Base-by-base conservation (phyloP, 148 eudicot genomes). In the Nepenthes mirabilis region DNA sequence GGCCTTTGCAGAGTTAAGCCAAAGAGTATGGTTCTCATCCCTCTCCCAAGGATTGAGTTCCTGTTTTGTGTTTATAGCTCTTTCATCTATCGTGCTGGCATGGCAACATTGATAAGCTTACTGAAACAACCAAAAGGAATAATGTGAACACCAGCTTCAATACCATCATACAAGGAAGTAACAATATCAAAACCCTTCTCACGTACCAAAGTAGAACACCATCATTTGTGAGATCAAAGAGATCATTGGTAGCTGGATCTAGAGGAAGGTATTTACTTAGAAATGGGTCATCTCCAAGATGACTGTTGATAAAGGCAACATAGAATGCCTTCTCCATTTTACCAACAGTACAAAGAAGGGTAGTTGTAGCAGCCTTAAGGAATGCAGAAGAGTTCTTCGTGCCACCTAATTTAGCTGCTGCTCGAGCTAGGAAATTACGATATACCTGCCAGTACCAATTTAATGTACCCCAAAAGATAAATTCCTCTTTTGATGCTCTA, bases 1-100 rank as follows among this genome's bases (percentile, higher is more conserved):
- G 63, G 99, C 99, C 73, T 93, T 93, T 11, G 99, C 99, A 33
- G 99, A 93, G 77, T 93, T 93, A 52, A 93, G 95, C 64, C 99
- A 93, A 23, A 93, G 91, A 54, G 96, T 91, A 53, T 91, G 98
- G 65, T 91, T 91, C 78, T 91, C 96, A 67, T 86, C 88, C 79
- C 96, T 88, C 75, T 93, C 99, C 98, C 99, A 93, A 14, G 91
- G 96, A 54, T 93, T 88, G 8, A 93, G 83, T 40, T 80, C 85
- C 73, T 70, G 37, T 77, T 93, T 93, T 34, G 88, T 86, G 82
- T 93, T 93, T 65, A 93, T 86, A 56, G 99, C 80, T 67, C 96
- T 80, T 64, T 93, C 99, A 60, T 93, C 99, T 58, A 93, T 84
- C 37, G 99, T 93, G 36, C 78, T 43, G 95, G 95, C 34, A 91